These are phyloP conservation scores for Hanseniaspora guilliermondii DNA, from an alignment of 805 yeast genomes.

Conservation along the genomic window DNA sequence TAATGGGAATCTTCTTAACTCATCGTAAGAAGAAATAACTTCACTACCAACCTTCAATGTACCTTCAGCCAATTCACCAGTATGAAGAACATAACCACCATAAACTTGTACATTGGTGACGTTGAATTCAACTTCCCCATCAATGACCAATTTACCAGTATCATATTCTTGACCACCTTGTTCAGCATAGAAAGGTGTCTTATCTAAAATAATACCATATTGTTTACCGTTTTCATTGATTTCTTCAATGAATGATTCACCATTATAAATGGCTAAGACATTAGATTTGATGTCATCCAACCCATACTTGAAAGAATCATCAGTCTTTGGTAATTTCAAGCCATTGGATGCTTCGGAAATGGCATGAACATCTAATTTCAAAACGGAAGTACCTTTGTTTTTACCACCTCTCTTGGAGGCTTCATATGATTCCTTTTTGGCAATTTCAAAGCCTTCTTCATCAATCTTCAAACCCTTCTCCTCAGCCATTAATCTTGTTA, in stretches of 20 bases:
- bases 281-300: slow-evolving; percentile 53
- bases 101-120: slow-evolving; percentile 86
- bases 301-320: slow-evolving; percentile 70
- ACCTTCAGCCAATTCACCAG: slow-evolving; percentile 78
- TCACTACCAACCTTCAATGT: slow-evolving; percentile 50
- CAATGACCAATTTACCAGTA: slow-evolving; percentile 83
- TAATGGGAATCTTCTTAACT: slow-evolving; percentile 87
- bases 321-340: slow-evolving; percentile 58
- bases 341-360: slow-evolving; percentile 56
- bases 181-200: slow-evolving; percentile 93
- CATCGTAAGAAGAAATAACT: slow-evolving; percentile 81
- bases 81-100: slow-evolving; percentile 91
- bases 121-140: slow-evolving; percentile 73
- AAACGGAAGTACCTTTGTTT: slow-evolving; percentile 41
- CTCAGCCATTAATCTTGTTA: slow-evolving; percentile 96
- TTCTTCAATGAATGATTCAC: slow-evolving; percentile 24
- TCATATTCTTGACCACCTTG: slow-evolving; percentile 99
- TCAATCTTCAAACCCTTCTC: slow-evolving; percentile 90
- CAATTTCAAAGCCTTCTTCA: slow-evolving; percentile 82
- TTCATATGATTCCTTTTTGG: slow-evolving; percentile 78
- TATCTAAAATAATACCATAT: slow-evolving; percentile 72
- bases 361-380: slow-evolving; percentile 86
- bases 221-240: slow-evolving; percentile 39
- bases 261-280: slow-evolving; percentile 15
- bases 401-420: slow-evolving; percentile 85